A percentile compares a stretch with the other conserved stretches of the same genome.
phyloP scores from a whole-genome alignment of 2,329 filamentous ascomycete genomes.

The Chaetoscypha palmicola region DNA sequence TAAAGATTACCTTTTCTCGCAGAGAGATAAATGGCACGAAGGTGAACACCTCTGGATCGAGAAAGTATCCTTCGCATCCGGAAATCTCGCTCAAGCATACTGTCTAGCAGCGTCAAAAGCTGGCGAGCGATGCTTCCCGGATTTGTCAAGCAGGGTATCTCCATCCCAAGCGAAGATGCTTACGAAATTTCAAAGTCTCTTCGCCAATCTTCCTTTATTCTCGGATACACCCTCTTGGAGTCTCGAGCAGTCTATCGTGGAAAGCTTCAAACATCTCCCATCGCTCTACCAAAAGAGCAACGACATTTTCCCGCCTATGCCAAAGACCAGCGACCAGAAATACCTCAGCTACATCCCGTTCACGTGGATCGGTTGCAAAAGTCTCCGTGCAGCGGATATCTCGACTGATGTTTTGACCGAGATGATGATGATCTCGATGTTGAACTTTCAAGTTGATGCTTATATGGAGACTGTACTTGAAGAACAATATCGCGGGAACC shows the following conservation, averaged over 20 bases:
- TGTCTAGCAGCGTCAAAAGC: neutral
- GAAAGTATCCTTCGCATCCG: conserved; percentile 1
- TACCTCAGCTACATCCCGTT: conserved; percentile 6
- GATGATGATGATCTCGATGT: conserved; percentile 6
- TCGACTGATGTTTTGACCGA: neutral
- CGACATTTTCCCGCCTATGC: neutral
- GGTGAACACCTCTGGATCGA: conserved; percentile 6
- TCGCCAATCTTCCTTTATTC: neutral
- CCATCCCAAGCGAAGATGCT: neutral
- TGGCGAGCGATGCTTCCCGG: neutral
- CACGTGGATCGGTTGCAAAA: conserved; percentile 4
- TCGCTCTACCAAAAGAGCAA: neutral
- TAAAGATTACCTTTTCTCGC: neutral
- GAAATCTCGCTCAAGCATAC: neutral
- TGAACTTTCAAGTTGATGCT: conserved; percentile 4
- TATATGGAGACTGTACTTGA: conserved; percentile 6
- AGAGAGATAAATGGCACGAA: neutral
- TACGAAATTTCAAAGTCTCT: neutral
- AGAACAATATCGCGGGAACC: neutral
- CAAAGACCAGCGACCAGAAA: neutral
- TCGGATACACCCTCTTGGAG: neutral
- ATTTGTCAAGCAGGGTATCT: neutral
- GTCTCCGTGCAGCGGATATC: neutral
- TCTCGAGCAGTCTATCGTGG: neutral
- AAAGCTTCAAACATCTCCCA: neutral